Base-by-base conservation (phyloP, 2,329 filamentous ascomycete genomes). In the Camillea tinctor region DNA sequence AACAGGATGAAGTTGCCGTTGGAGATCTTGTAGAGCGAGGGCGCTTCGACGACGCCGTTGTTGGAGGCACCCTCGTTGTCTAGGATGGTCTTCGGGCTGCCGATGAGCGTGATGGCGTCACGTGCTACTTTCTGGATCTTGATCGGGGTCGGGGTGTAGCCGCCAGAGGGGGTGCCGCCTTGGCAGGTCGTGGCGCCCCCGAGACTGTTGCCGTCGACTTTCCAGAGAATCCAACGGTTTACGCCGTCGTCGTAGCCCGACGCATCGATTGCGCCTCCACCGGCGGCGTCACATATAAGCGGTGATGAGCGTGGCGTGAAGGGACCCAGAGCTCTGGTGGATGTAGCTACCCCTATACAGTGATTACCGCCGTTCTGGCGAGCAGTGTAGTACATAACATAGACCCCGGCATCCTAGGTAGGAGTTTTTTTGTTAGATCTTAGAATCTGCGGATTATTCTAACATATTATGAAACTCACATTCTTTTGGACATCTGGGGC, bases 371-470 rank as follows among this genome's bases (percentile, higher is more conserved):
- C 71, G n/a, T 52, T 63, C 44, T 64, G 66, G 21, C 53, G 64
- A 1, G 67, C 71, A 1, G 71, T 71, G 60, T 72, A 73, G 60
- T 73, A 73, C 70, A 72, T 72, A 19, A 73, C 68, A 44, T 70
- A 72, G 9, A 60, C 58, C 6, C 71, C 70, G 49, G 62, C 66
- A 49, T 73, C 71, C 70, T 72, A 22, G 7, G 22, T 49, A 53
- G 13, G 50, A 17, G 19, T 21, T 5, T 13, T 24, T 21, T 5
- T 52, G 51, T 52, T 52, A 52, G 51, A 52, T 30, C 20, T 4
- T 49, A 21, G 17, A 48, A 22, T 36, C 21, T 40, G 15, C 6
- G 23, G 30, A 21, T 19, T 26, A 20, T 17, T 8, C 30, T 17
- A 11, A 17, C 15, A 40, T 11, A n/a, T 44, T 4, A 13, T 23